A percentile compares a stretch with the other conserved stretches of the same genome.
Conservation (phyloP, 495 filamentous ascomycete genomes). For the Choiromyces venosus region DNA sequence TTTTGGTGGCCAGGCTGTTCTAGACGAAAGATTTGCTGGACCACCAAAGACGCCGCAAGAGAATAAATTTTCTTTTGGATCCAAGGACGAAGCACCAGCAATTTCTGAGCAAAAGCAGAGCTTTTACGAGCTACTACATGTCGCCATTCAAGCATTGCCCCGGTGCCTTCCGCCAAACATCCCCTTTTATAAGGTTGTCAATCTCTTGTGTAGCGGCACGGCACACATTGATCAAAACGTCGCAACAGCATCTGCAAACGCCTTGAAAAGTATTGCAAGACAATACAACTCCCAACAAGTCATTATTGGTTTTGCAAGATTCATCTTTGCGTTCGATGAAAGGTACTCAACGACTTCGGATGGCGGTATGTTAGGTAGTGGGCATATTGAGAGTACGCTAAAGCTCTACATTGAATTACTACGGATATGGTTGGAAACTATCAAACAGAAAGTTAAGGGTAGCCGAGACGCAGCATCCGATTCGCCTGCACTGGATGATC, state of each 20-base stretch:
- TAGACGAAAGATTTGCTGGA: slow-evolving; percentile 89
- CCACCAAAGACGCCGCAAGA: slow-evolving; percentile 90
- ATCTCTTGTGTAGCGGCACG: slow-evolving; percentile 91
- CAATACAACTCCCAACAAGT: slow-evolving; percentile 93
- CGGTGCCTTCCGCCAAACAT: slow-evolving; percentile 86
- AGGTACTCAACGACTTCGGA: slow-evolving; percentile 97
- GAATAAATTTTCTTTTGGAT: slow-evolving; percentile 82
- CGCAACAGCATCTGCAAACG: slow-evolving; percentile 83
- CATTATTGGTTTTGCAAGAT: slow-evolving; percentile 90
- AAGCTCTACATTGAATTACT: slow-evolving; percentile 88
- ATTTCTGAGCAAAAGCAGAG: slow-evolving; percentile 81
- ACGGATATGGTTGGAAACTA: slow-evolving; percentile 94
- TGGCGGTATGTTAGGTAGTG: slow-evolving; percentile 90
- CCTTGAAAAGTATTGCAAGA: slow-evolving; percentile 87
- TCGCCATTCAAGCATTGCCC: slow-evolving; percentile 90
- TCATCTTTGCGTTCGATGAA: slow-evolving; percentile 97
- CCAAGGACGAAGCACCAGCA: slow-evolving; percentile 69
- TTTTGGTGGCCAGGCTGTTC: slow-evolving; percentile 88
- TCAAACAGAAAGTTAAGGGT: slow-evolving; percentile 66
- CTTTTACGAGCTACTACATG: slow-evolving; percentile 91
- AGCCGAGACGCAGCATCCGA: slow-evolving; percentile 54
- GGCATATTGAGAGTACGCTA: slow-evolving; percentile 90
- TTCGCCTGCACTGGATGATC: slow-evolving; percentile 51
- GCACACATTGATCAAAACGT: slow-evolving; percentile 92
- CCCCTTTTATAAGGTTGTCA: slow-evolving; percentile 89